Percentiles rank a stretch among this genome's conserved stretches.
phyloP scores from a whole-genome alignment of 257 asterid genomes.

The Lithospermum erythrorhizon region DNA sequence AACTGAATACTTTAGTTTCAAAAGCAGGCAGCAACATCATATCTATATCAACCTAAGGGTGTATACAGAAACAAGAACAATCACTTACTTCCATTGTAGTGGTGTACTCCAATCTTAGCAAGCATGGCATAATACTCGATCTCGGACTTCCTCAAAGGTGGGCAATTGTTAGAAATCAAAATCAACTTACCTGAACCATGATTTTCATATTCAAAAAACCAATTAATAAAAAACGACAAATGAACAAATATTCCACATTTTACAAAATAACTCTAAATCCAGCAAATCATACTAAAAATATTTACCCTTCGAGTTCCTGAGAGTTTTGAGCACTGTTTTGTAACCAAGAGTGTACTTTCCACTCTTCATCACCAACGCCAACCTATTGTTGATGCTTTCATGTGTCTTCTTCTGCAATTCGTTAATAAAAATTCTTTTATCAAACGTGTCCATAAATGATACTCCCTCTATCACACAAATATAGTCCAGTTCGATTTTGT shows the following conservation, averaged over 20 bases:
- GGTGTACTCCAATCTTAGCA: background rate
- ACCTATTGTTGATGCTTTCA: background rate
- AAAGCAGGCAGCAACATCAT: background rate
- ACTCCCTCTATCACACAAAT: too few relatives aligned
- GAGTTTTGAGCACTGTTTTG: background rate
- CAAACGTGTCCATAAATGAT: too few relatives aligned
- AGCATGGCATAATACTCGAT: background rate
- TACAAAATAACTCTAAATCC: too few relatives aligned
- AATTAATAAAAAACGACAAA: too few relatives aligned
- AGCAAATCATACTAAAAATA: too few relatives aligned
- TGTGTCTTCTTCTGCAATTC: conserved; percentile 1
- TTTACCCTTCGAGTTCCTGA: background rate
- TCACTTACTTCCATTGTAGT: background rate
- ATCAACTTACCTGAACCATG: background rate
- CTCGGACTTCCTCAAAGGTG: background rate
- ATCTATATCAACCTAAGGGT: background rate
- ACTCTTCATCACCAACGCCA: background rate
- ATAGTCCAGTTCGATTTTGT: too few relatives aligned
- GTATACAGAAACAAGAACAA: background rate
- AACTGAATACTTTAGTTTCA: background rate
- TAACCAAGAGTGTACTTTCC: background rate
- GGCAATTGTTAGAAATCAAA: background rate
- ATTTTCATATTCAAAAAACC: background rate
- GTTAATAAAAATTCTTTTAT: too few relatives aligned
- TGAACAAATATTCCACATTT: too few relatives aligned